These are phyloP conservation scores for Agaricus subrufescens DNA, from an alignment of 768 basidiomycete species.

Conservation along the genomic window DNA sequence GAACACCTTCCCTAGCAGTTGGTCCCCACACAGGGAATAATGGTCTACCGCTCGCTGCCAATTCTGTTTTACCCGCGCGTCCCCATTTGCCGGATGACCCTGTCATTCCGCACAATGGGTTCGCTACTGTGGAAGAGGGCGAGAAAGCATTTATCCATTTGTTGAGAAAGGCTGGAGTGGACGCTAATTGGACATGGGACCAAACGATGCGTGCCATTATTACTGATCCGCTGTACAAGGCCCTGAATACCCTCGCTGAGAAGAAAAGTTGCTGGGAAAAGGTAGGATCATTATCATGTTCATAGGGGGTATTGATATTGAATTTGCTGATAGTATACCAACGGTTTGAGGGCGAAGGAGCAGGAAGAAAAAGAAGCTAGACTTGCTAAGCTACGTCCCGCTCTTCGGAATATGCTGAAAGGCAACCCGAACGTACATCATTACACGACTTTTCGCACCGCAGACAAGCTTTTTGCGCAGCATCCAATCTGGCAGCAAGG, in stretches of 20 bases:
- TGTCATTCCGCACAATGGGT: slow-evolving; percentile 87
- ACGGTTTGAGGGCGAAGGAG: slow-evolving; percentile 72
- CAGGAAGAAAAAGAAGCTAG: slow-evolving; percentile 83
- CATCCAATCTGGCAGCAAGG: slow-evolving; percentile 92
- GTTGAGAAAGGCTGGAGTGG: slow-evolving; percentile 84
- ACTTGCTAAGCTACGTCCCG: slow-evolving; percentile 81
- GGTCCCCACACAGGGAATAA: slow-evolving; percentile 42
- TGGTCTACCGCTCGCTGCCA: slow-evolving; percentile 51
- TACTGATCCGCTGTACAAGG: slow-evolving; percentile 95
- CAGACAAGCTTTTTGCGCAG: slow-evolving; percentile 78
- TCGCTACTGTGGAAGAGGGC: slow-evolving; percentile 80
- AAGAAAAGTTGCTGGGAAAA: slow-evolving; percentile 94
- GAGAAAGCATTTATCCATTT: slow-evolving; percentile 93
- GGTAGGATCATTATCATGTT: slow-evolving; percentile 38
- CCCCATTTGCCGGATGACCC: slow-evolving; percentile 85
- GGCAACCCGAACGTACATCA: slow-evolving; percentile 87
- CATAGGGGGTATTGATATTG: not conserved
- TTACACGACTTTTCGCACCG: slow-evolving; percentile 88
- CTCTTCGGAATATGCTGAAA: slow-evolving; percentile 79
- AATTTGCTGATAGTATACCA: slow-evolving; percentile 57
- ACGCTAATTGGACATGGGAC: slow-evolving; percentile 96
- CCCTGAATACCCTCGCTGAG: slow-evolving; percentile 88
- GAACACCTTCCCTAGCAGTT: slow-evolving; percentile 29
- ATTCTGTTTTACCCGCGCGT: slow-evolving; percentile 61
- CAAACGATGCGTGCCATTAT: slow-evolving; percentile 97